phyloP scores from a whole-genome alignment of 2,329 filamentous ascomycete species.

The Scedosporium aurantiacum region DNA sequence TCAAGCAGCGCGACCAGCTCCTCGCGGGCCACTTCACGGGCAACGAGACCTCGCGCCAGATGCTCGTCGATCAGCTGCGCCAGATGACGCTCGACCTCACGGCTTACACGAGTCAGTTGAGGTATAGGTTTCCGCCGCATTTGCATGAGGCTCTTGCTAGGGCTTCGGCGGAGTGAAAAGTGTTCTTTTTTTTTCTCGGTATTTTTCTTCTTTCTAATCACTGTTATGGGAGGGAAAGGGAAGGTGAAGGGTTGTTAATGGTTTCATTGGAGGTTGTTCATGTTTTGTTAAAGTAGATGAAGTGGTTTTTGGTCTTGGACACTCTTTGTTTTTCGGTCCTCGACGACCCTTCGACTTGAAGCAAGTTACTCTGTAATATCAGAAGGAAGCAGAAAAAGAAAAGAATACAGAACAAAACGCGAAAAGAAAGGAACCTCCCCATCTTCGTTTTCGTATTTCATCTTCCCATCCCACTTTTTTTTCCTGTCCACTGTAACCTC shows the following conservation, averaged over 20 bases:
- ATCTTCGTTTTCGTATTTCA: not conserved
- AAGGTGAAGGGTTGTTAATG: not conserved
- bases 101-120: slow-evolving; percentile 85
- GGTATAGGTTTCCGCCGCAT: slow-evolving; percentile 77
- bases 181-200: not conserved
- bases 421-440: not conserved
- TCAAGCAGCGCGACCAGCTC: slow-evolving; percentile 63
- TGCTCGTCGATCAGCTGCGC: slow-evolving; percentile 60
- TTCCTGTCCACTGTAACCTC: not conserved
- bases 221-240: not conserved
- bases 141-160: slow-evolving; percentile 81
- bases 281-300: no score
- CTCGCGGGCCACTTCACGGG: slow-evolving; percentile 62
- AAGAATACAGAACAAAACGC: not conserved
- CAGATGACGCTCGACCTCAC: slow-evolving; percentile 82
- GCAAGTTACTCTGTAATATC: not conserved
- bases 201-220: not conserved
- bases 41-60: slow-evolving; percentile 51
- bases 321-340: no score
- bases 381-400: not conserved
- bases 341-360: no score
- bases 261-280: no score
- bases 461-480: not conserved
- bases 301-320: no score
- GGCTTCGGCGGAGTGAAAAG: slow-evolving; percentile 55